Base-by-base conservation (phyloP, 306 rosid genomes). In the Ceratonia siliqua region DNA sequence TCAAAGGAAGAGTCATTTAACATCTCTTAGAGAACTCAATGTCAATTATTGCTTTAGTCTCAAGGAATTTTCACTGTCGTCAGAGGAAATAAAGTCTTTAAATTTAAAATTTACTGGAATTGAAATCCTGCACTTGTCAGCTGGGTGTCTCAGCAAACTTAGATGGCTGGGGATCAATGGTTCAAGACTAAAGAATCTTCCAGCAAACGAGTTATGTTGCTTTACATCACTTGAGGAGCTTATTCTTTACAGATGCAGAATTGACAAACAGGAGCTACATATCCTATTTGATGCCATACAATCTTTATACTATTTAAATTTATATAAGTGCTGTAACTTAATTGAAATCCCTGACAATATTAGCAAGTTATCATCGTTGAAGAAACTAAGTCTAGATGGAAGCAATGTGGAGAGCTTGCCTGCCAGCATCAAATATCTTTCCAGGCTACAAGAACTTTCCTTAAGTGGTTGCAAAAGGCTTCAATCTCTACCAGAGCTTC, bases 321-420 rank as follows among this genome's bases (percentile, higher is more conserved):
- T 73, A 27, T 3, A 0, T n/a, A 21, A 55, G 8, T 21, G 50
- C 9, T 0, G 12, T 12, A 14, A 50, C 3, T 15, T 62, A 6
- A 36, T 2, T 22, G 61, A 62, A 35, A 17, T 74, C 11, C 78
- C 78, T 0, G 25, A 62, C 21, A 62, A 74, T 56, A 48, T 49
- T 41, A 21, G 30, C 9, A 0, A 3, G 63, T 69, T 78, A 41
- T 68, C 71, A 49, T 69, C 64, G 17, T 69, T 78, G 21, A 8
- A 41, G 11, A 69, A 57, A 12, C 33, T 69, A 20, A 24, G 38
- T 5, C 76, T 78, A 8, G 48, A 59, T 35, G 81, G 76, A 45
- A 58, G 71, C 71, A 25, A 50, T 49, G 33, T 78, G 28, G 71
- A 69, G 76, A 78, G 42, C n/a, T 68, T 78, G 54, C 64, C 64